These are phyloP conservation scores for Pleurotus citrinopileatus DNA, from an alignment of 768 basidiomycete species.

Conservation along the genomic window DNA sequence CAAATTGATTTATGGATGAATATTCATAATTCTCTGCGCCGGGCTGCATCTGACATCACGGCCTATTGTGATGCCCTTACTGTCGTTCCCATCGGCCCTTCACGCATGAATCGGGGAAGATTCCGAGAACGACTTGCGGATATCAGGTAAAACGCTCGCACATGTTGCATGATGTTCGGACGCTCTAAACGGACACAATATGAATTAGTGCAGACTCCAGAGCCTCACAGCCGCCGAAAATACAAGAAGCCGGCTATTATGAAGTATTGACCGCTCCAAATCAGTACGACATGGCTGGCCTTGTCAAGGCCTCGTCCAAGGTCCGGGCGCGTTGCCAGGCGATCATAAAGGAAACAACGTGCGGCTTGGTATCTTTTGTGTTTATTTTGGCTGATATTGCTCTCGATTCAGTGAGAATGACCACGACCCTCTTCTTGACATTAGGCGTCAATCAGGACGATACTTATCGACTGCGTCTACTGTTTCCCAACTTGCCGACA, in stretches of 20 bases:
- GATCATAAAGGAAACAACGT: not conserved
- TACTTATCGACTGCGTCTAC: no score
- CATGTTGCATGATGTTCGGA: not conserved
- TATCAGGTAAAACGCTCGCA: not conserved
- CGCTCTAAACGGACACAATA: no score
- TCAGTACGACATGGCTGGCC: not conserved
- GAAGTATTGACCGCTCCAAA: not conserved
- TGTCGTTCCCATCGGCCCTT: not conserved
- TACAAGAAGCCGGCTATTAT: not conserved
- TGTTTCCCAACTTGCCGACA: no score
- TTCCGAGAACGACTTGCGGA: not conserved
- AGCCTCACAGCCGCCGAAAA: not conserved
- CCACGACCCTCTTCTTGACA: no score
- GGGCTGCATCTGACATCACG: not conserved
- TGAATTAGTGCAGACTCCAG: not conserved
- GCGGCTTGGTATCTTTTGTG: not conserved
- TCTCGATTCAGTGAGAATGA: not conserved
- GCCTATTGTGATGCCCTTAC: not conserved
- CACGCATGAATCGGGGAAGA: not conserved
- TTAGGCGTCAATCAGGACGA: no score
- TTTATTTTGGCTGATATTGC: not conserved
- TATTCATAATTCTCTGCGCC: not conserved
- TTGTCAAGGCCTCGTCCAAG: not conserved
- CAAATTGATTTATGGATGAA: not conserved
- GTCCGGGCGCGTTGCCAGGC: not conserved